Percentiles rank a stretch among this genome's conserved stretches.
Conservation (phyloP, 768 basidiomycete species). For the Russula earlei region DNA sequence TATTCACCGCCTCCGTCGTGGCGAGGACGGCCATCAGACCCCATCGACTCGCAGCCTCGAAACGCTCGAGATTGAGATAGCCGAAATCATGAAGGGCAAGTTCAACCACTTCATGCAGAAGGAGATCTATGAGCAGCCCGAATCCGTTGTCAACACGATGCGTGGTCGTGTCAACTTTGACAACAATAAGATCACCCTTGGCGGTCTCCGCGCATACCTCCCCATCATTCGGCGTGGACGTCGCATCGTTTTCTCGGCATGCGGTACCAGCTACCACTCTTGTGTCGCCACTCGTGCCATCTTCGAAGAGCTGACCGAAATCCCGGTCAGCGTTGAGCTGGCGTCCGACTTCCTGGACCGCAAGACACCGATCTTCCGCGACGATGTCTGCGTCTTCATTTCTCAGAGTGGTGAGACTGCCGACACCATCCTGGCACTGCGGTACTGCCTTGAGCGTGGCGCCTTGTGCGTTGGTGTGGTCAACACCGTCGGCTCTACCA, state of each 20-base stretch:
- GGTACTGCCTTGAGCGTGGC: conserved; percentile 94
- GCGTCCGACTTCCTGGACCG: conserved; percentile 98
- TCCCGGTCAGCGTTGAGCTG: conserved; percentile 93
- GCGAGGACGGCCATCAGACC: conserved; percentile 48
- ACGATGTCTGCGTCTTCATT: conserved; percentile 93
- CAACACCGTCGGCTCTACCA: conserved; percentile 96
- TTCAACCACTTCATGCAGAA: conserved; percentile 99
- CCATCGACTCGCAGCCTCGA: conserved; percentile 87
- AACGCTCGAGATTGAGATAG: conserved; percentile 95
- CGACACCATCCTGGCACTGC: conserved; percentile 91
- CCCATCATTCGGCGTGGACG: conserved; percentile 92
- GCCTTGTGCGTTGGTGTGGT: conserved; percentile 96
- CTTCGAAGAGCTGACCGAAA: conserved; percentile 98
- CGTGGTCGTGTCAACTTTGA: conserved; percentile 99
- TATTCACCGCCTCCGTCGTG: conserved; percentile 93
- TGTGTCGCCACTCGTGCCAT: conserved; percentile 93
- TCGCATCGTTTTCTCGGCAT: conserved; percentile 95
- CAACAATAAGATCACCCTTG: conserved; percentile 80
- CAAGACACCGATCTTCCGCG: conserved; percentile 98
- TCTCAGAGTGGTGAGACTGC: conserved; percentile 99
- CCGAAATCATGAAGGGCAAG: conserved; percentile 99
- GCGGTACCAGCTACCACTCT: conserved; percentile 97
- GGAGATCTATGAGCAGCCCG: conserved; percentile 98
- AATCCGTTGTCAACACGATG: conserved; percentile 99
- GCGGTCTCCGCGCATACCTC: conserved; percentile 90